Conservation (phyloP, 2,329 filamentous ascomycete genomes). For the Cadophora sp. region DNA sequence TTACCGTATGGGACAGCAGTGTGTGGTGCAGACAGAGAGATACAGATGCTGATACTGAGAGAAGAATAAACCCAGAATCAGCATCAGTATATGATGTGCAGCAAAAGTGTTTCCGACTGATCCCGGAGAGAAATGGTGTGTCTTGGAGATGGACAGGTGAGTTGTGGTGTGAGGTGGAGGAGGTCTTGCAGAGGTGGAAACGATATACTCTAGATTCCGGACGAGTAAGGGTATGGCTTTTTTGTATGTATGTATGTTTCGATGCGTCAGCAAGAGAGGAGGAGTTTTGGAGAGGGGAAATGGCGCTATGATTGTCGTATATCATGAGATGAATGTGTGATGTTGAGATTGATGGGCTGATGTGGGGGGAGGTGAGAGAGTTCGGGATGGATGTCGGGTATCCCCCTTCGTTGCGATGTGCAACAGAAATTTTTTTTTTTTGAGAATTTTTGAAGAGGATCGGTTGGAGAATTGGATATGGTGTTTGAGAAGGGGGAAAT, state of each 20-base stretch:
- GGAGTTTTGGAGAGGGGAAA: not conserved
- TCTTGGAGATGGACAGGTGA: not conserved
- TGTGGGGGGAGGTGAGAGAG: not conserved
- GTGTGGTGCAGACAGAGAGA: not conserved
- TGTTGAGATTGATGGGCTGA: not conserved
- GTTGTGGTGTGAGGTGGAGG: too few species aligned
- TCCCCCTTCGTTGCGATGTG: slow-evolving; percentile 25
- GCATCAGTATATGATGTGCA: not conserved
- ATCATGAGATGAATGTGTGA: not conserved
- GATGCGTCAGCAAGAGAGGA: not conserved
- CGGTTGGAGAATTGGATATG: not conserved
- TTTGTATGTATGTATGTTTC: not conserved
- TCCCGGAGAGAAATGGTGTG: not conserved
- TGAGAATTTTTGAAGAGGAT: not conserved
- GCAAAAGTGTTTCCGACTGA: not conserved
- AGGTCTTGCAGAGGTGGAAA: not conserved
- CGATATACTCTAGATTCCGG: too few species aligned
- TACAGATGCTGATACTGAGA: not conserved
- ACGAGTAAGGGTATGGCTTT: too few species aligned
- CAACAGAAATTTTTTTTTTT: slow-evolving; percentile 16
- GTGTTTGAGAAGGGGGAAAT: not conserved
- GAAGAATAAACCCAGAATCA: not conserved
- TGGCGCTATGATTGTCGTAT: not conserved
- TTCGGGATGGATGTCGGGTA: slow-evolving; percentile 21
- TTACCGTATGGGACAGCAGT: not conserved